Evolutionary conservation across 2,329 filamentous ascomycete species (phyloP).

Genomic region (Diaporthe sp.): DNA sequence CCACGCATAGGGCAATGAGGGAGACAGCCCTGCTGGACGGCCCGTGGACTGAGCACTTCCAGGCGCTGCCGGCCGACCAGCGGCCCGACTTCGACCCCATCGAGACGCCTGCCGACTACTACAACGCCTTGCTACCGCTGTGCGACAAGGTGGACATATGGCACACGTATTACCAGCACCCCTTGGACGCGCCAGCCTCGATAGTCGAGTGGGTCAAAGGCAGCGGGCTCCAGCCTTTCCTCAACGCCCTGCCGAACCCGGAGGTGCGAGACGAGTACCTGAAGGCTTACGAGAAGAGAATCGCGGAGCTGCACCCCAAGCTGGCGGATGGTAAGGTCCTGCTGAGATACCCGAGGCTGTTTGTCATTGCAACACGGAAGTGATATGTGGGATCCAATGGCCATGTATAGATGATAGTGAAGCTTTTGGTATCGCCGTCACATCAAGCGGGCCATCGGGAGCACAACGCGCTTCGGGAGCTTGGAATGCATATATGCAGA

Average conservation of each 20-base stretch:
- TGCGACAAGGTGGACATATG: slow-evolving; percentile 64
- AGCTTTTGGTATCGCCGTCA: neutral
- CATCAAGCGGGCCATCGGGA: neutral
- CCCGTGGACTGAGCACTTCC: slow-evolving; percentile 44
- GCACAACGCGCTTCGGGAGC: no score
- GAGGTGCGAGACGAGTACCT: slow-evolving; percentile 60
- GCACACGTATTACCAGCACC: slow-evolving; percentile 68
- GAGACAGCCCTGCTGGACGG: slow-evolving; percentile 53
- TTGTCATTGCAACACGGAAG: slow-evolving; percentile 61
- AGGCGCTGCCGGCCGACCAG: slow-evolving; percentile 44
- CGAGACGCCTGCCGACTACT: slow-evolving; percentile 61
- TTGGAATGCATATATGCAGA: neutral
- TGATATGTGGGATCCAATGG: neutral
- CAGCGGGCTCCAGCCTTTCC: slow-evolving; percentile 68
- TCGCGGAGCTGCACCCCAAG: slow-evolving; percentile 60
- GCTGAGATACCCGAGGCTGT: slow-evolving; percentile 68
- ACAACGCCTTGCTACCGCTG: slow-evolving; percentile 62
- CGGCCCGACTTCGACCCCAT: slow-evolving; percentile 61
- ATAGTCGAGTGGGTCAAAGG: slow-evolving; percentile 74
- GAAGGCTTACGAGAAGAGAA: slow-evolving; percentile 58
- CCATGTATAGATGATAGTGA: neutral
- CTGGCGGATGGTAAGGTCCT: slow-evolving; percentile 66
- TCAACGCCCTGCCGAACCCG: slow-evolving; percentile 59
- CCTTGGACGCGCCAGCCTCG: slow-evolving; percentile 60
- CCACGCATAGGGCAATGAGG: slow-evolving; percentile 65